phyloP scores from a whole-genome alignment of 1,284 basidiomycete species.

The Coniophora puteana region DNA sequence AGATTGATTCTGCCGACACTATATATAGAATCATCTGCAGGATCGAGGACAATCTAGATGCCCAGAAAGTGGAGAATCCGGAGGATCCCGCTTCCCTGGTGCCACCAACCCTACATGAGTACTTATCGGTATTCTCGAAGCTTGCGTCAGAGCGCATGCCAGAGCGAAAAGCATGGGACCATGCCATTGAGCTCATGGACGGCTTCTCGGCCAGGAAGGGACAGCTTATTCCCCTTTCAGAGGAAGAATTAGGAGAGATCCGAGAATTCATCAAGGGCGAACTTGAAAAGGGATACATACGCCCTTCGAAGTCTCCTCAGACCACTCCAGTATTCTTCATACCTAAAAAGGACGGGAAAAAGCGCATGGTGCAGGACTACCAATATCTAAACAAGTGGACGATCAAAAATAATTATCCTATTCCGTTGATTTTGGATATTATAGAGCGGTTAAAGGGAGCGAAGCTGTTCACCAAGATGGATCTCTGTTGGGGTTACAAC shows the following conservation, averaged over 20 bases:
- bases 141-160: slow-evolving; percentile 3
- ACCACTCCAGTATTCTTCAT: too few relatives aligned
- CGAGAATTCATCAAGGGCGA: too few relatives aligned
- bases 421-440: too few relatives aligned
- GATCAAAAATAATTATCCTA: slow-evolving; percentile 24
- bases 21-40: too few relatives aligned
- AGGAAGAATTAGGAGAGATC: too few relatives aligned
- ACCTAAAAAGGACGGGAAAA: too few relatives aligned
- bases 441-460: slow-evolving; percentile 13
- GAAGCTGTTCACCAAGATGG: slow-evolving; percentile 13
- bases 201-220: background rate
- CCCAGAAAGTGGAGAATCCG: too few relatives aligned
- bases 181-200: slow-evolving; percentile 2
- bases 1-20: too few relatives aligned
- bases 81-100: too few relatives aligned
- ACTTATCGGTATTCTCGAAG: slow-evolving; percentile 1
- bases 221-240: background rate
- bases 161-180: slow-evolving; percentile 1
- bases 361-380: slow-evolving; percentile 30
- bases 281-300: background rate
- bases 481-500: slow-evolving; percentile 18
- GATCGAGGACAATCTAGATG: too few relatives aligned
- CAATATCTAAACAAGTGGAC: slow-evolving; percentile 28
- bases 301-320: too few relatives aligned
- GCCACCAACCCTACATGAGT: background rate